Evolutionary conservation across 441 rosid species (phyloP), one percentile per base, ranked within the genome.

Genomic region (Erysimum cheiri): DNA sequence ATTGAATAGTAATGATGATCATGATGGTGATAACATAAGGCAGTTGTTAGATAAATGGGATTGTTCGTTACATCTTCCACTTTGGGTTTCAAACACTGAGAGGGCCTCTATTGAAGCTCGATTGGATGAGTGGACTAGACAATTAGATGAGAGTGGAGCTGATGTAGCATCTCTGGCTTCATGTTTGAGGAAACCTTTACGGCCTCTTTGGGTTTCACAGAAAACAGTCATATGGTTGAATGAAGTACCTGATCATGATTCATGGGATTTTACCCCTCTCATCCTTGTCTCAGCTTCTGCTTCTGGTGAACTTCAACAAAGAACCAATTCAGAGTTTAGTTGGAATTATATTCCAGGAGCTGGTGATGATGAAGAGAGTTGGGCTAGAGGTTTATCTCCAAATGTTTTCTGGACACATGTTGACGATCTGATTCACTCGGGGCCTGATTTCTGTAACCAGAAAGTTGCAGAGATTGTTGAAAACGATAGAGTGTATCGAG

Each of bases 311-410:
- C 22, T 77, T 69, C 92, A 80, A 46, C 58, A 70, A 43, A 78
- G 78, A 71, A 79, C 81, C 8, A 83, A 78, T 46, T 90, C 96
- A 10, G 93, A 87, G 80, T 92, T 88, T 74, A 92, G 97, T 71
- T 94, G 97, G 98, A 88, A 69, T 81, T 94, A 94, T 71, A 94
- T 94, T 60, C 81, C 98, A 11, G 98, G 98, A 58, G 98, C 98
- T 56, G 98, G 98, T 69, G 98, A 94, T 37, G 98, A 94, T 68
- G 97, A 94, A 82, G 98, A 94, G 79, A 90, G 97, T 75, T 94
- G 98, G 98, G 86, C 98, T 3, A 86, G 98, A 82, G 92, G 98
- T 47, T 81, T 94, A 24, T 75, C 96, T 2, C 97, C 98, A 1
- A 68, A 70, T 75, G 80, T 86, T 67, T 94, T 91, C 77, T 94